Percentiles rank a stretch among this genome's conserved stretches.
phyloP scores from a whole-genome alignment of 1,284 basidiomycete genomes.

The Moesziomyces aphidis region DNA sequence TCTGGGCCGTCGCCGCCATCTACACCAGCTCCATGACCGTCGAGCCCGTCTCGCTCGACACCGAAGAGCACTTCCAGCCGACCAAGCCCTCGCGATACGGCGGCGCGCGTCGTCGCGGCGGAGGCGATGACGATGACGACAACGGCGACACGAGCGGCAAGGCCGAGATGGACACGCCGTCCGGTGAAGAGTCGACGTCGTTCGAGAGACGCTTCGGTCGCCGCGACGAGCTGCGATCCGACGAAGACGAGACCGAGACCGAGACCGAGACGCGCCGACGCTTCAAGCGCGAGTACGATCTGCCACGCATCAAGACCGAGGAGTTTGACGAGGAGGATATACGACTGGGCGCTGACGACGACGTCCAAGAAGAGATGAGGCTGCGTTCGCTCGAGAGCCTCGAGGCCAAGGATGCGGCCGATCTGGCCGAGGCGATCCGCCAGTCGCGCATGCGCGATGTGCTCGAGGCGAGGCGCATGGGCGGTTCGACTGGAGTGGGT shows the following conservation, averaged over 20 bases:
- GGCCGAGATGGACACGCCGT: slow-evolving; percentile 14
- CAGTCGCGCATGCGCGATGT: slow-evolving; percentile 46
- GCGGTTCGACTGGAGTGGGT: slow-evolving; percentile 30
- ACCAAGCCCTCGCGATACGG: slow-evolving; percentile 7
- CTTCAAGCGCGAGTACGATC: slow-evolving; percentile 12
- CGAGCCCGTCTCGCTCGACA: slow-evolving; percentile 12
- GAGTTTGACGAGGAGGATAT: slow-evolving; percentile 11
- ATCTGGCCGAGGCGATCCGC: slow-evolving; percentile 40
- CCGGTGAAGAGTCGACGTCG: slow-evolving; percentile 18
- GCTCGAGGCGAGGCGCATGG: slow-evolving; percentile 50
- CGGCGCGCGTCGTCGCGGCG: not conserved
- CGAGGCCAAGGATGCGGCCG: slow-evolving; percentile 40
- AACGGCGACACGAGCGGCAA: slow-evolving; percentile 4
- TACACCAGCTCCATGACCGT: slow-evolving; percentile 53
- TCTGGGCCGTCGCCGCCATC: slow-evolving; percentile 58
- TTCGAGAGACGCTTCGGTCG: slow-evolving; percentile 2
- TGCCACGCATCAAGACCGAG: slow-evolving; percentile 37
- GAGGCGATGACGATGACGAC: not conserved
- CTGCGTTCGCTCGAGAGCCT: slow-evolving; percentile 46
- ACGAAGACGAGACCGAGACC: slow-evolving; percentile 37
- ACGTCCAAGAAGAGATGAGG: slow-evolving; percentile 21
- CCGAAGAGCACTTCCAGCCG: slow-evolving; percentile 40
- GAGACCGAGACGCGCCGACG: slow-evolving; percentile 31
- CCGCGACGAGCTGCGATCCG: slow-evolving; percentile 8
- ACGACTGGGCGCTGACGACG: not conserved